Base-by-base conservation (phyloP, 768 basidiomycete species). In the Trametes gibbosa region DNA sequence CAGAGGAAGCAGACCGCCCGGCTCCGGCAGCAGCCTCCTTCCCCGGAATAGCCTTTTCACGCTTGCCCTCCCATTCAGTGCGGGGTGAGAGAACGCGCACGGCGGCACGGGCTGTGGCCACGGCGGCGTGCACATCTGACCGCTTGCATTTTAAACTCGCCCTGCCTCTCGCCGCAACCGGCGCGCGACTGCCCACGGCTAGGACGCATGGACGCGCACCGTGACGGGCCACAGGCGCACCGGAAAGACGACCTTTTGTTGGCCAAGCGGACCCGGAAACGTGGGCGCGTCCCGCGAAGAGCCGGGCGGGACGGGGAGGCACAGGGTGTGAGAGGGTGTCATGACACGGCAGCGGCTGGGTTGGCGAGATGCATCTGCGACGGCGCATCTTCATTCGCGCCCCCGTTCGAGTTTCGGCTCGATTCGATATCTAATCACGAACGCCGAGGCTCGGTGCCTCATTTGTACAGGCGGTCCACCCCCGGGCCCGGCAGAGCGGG, bases 361-460 rank as follows among this genome's bases (percentile, higher is more conserved):
- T 35, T 35, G 27, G 53, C 32, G 34, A 56, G 54, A 56, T 56
- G 54, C 47, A 56, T 58, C 50, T 58, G 56, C 42, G 54, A 56
- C 46, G 37, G 27, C 25, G 58, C 58, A 60, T 61, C 58, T 63
- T 66, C 62, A 60, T 50, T 48, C 58, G 48, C 48, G 25, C 58
- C 49, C 57, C 59, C 62, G 61, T 58, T 55, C 37, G 37, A 39
- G 37, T 17, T 13, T 39, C 13, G 13, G 37, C 6, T n/a, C 42
- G 42, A 43, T 48, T 27, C 49, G 53, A 61, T 59, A 63, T 66
- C 63, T 56, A 59, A 61, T 62, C 59, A 53, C 61, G 50, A 37
- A 54, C 50, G 65, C 65, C 65, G 65, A 66, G 65, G 48, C 65
- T 66, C 65, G 65, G 65, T 66, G 53, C 65, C 65, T 66, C 56